phyloP scores from a whole-genome alignment of 306 rosid genomes.

The Castanea mollissima region DNA sequence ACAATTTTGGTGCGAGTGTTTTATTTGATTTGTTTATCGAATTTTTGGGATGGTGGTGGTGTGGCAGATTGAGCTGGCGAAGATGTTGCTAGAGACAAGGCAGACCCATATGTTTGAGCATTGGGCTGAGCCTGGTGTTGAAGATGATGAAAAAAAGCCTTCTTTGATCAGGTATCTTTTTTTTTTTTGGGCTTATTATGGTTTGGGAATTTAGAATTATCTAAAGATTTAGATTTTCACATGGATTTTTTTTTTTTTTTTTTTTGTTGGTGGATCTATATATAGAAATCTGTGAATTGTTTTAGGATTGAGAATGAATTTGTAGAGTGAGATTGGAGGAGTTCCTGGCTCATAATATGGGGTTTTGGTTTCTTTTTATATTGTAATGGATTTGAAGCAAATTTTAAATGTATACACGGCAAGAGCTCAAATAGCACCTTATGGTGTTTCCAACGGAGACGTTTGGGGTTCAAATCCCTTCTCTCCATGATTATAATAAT shows the following conservation, averaged over 20 bases:
- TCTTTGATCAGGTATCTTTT: conserved; percentile 67
- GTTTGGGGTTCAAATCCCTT: no score
- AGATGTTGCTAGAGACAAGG: conserved; percentile 50
- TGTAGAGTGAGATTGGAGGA: neutral
- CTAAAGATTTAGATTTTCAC: neutral
- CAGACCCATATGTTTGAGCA: conserved; percentile 72
- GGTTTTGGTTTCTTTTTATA: neutral
- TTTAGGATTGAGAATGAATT: conserved; percentile 8
- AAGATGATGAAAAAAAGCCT: conserved; percentile 66
- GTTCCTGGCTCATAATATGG: neutral
- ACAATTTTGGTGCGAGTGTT: neutral
- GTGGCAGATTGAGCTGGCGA: conserved; percentile 63
- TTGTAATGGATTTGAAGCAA: neutral
- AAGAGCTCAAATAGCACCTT: no score
- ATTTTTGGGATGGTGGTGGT: conserved; percentile 17
- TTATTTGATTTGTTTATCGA: neutral
- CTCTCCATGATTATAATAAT: no score
- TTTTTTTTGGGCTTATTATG: neutral
- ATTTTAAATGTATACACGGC: neutral
- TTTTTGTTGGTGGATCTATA: neutral
- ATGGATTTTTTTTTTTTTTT: neutral
- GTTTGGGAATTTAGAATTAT: neutral
- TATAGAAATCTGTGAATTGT: neutral
- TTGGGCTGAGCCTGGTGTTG: conserved; percentile 79
- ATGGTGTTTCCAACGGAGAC: no score